Conservation (phyloP, 371 early-diverging fungal genomes). For the Amoeboaphelidium occidentale region DNA sequence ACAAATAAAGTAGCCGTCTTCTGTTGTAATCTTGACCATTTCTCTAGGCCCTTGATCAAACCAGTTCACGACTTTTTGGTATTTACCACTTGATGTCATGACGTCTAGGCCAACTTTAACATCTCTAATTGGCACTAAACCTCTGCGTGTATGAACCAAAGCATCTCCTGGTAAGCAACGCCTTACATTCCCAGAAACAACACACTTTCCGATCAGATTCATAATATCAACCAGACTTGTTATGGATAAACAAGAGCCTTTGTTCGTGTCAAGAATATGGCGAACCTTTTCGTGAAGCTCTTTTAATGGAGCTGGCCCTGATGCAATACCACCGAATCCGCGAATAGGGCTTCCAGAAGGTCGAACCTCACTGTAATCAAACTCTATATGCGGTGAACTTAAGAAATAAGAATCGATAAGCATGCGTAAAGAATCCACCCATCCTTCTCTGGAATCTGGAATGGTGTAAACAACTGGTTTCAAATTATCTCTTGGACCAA, state of each 20-base stretch:
- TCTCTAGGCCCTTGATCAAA: too few species aligned
- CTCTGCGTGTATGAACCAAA: too few species aligned
- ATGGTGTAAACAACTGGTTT: constrained; percentile 2
- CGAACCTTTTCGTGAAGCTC: constrained; percentile 11
- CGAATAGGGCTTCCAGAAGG: constrained; percentile 9
- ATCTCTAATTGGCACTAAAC: too few species aligned
- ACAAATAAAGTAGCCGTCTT: too few species aligned
- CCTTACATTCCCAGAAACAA: constrained; percentile 17
- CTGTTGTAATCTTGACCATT: too few species aligned
- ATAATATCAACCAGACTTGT: constrained; percentile 15
- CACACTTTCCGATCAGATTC: constrained; percentile 18
- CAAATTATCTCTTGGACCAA: neutral
- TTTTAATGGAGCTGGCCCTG: constrained; percentile 10
- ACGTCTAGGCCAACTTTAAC: too few species aligned
- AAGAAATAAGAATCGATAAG: constrained; percentile 15
- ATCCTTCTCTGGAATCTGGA: constrained; percentile 18
- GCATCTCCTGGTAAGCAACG: too few species aligned
- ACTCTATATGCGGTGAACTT: constrained; percentile 1
- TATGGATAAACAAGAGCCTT: constrained; percentile 7
- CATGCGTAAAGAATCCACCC: constrained; percentile 11
- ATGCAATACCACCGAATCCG: constrained; percentile 16
- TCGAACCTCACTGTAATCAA: constrained; percentile 11
- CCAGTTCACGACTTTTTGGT: too few species aligned
- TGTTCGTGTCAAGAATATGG: constrained; percentile 2
- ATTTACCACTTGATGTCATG: too few species aligned